A percentile compares a stretch with the other conserved stretches of the same genome.
Evolutionary conservation across 2,329 filamentous ascomycete genomes (phyloP).

Genomic region (Clonostachys sp.): DNA sequence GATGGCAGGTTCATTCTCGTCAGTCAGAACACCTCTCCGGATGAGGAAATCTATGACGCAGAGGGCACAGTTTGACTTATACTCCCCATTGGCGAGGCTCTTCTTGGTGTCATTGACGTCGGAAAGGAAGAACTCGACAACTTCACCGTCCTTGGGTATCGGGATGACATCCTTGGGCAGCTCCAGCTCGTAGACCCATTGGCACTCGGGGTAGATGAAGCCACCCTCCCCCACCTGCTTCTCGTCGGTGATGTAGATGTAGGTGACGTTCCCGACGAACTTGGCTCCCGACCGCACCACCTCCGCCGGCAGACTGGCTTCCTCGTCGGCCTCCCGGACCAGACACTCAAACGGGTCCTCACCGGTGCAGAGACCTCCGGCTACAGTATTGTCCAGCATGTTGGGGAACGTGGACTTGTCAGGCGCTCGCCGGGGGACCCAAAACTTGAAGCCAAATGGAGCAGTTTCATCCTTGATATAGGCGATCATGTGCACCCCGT

Average conservation of each 20-base stretch:
- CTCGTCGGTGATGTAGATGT: constrained; percentile 75
- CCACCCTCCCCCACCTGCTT: constrained; percentile 75
- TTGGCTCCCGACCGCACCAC: constrained; percentile 59
- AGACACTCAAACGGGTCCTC: constrained; percentile 79
- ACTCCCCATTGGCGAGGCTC: constrained; percentile 67
- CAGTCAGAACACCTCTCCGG: constrained; percentile 74
- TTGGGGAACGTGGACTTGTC: constrained; percentile 83
- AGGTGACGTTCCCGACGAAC: constrained; percentile 70
- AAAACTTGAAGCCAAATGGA: constrained; percentile 64
- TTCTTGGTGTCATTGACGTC: constrained; percentile 70
- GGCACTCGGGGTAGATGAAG: constrained; percentile 82
- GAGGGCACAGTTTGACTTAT: constrained; percentile 89
- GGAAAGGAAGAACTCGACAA: constrained; percentile 77
- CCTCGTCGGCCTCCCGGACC: constrained; percentile 82
- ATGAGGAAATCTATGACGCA: constrained; percentile 88
- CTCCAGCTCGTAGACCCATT: constrained; percentile 89
- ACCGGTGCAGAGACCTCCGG: constrained; percentile 70
- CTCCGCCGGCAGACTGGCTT: constrained; percentile 72
- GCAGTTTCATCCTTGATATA: constrained; percentile 46
- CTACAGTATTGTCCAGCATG: constrained; percentile 96
- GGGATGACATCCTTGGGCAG: constrained; percentile 65
- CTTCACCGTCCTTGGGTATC: constrained; percentile 81
- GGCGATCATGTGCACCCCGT: constrained; percentile 77
- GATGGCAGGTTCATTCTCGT: constrained; percentile 74
- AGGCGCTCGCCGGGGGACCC: constrained; percentile 74